Conservation (phyloP, 2,329 filamentous ascomycete genomes). For the Fusarium palustre region DNA sequence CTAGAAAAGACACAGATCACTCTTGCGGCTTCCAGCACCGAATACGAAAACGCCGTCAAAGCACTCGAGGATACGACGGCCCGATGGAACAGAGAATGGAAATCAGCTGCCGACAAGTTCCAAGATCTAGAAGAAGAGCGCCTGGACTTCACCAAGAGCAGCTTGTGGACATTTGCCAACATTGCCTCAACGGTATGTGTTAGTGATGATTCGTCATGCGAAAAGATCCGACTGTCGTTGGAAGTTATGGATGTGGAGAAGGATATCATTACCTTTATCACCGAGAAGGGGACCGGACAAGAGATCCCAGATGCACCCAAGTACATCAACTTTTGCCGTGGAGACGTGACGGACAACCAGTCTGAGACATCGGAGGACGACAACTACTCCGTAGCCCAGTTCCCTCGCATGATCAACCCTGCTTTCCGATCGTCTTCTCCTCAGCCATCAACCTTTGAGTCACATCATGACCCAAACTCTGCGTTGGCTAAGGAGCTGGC, state of each 20-base stretch:
- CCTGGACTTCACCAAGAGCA: conserved; percentile 96
- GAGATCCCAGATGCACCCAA: conserved; percentile 97
- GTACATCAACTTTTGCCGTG: conserved; percentile 98
- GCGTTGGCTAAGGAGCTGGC: conserved; percentile 76
- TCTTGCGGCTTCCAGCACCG: conserved; percentile 87
- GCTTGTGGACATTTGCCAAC: conserved; percentile 97
- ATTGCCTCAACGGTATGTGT: conserved; percentile 97
- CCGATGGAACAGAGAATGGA: conserved; percentile 98
- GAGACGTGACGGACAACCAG: conserved; percentile 81
- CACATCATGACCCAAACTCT: conserved; percentile 87
- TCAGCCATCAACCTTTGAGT: conserved; percentile 91
- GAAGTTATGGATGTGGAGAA: conserved; percentile 98
- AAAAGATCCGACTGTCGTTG: conserved; percentile 92
- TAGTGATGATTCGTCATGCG: conserved; percentile 95
- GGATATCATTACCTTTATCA: conserved; percentile 91
- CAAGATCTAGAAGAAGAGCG: conserved; percentile 98
- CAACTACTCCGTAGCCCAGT: conserved; percentile 93
- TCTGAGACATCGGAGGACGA: conserved; percentile 90
- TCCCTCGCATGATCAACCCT: conserved; percentile 93
- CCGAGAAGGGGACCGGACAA: conserved; percentile 88
- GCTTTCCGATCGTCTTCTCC: conserved; percentile 96
- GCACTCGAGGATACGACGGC: conserved; percentile 93
- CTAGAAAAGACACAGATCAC: conserved; percentile 99
- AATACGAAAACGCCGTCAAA: conserved; percentile 95
- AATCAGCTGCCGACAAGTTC: conserved; percentile 97